phyloP scores from a whole-genome alignment of 352 stramenopile genomes.

The Pythium scleroteichum region DNA sequence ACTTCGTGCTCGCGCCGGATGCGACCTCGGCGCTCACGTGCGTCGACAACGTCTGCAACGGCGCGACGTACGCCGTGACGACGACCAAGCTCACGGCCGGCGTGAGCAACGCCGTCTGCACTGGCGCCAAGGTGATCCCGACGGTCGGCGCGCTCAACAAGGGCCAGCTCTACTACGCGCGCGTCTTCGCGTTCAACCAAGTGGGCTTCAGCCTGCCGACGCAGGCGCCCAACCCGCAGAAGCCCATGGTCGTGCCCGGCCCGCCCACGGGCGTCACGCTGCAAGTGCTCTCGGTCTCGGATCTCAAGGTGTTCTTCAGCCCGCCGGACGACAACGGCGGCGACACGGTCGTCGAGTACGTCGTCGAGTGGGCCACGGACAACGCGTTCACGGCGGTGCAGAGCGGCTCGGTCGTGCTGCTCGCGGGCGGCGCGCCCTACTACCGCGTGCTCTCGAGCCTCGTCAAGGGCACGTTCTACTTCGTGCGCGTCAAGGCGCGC shows the following conservation, averaged over 20 bases:
- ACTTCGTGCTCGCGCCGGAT: slow-evolving; percentile 62
- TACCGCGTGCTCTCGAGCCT: slow-evolving; percentile 56
- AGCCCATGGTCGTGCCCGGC: slow-evolving; percentile 79
- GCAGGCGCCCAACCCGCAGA: slow-evolving; percentile 52
- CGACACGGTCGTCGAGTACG: slow-evolving; percentile 88
- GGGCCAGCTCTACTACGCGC: slow-evolving; percentile 92
- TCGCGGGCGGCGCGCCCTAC: slow-evolving; percentile 65
- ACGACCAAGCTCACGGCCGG: slow-evolving; percentile 69
- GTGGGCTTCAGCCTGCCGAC: slow-evolving; percentile 88
- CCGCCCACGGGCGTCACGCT: slow-evolving; percentile 72
- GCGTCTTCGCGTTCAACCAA: slow-evolving; percentile 95
- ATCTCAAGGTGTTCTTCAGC: slow-evolving; percentile 90
- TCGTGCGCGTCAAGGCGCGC: slow-evolving; percentile 61
- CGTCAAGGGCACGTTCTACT: slow-evolving; percentile 71
- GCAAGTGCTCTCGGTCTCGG: slow-evolving; percentile 71
- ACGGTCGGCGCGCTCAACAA: slow-evolving; percentile 70
- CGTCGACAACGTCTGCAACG: slow-evolving; percentile 21
- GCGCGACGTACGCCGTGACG: slow-evolving; percentile 42
- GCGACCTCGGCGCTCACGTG: slow-evolving; percentile 32
- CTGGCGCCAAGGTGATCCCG: slow-evolving; percentile 79
- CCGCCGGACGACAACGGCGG: slow-evolving; percentile 82
- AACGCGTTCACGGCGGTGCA: slow-evolving; percentile 63
- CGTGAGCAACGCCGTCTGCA: slow-evolving; percentile 72
- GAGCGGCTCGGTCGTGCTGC: slow-evolving; percentile 41
- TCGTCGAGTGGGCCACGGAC: slow-evolving; percentile 91